Base-by-base conservation (phyloP, 352 stramenopile species). In the Phytopythium delawarense region DNA sequence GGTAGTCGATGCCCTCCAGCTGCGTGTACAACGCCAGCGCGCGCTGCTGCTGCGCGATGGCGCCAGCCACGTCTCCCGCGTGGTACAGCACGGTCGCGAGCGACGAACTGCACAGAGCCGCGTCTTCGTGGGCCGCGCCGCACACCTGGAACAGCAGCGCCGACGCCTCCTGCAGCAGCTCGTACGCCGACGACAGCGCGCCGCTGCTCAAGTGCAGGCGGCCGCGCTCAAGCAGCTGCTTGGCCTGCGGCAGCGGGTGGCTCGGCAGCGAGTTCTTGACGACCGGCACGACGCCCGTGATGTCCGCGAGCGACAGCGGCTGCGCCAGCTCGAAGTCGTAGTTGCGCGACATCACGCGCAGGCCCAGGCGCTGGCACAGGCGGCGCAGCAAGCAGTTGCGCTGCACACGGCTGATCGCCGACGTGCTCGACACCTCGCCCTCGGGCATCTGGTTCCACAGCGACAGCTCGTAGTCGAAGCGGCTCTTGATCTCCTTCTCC, bases 31-130 rank as follows among this genome's bases (percentile, higher is more conserved):
- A 66, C n/a, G 90, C 91, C 40, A 98, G 72, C 46, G 92, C 87
- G 51, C 93, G 94, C 50, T 93, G 77, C 61, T 97, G 89, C 69
- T 97, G 91, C 13, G 74, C 76, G 63, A 98, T 91, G 13, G 94
- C 95, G 23, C 92, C 79, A 46, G 76, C 67, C n/a, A 92, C 69
- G 58, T 99, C 93, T 15, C 89, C 80, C 2, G 87, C 93, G 67
- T 98, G 92, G 71, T 95, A 97, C 21, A 98, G 79, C 57, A 98
- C 93, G 3, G 88, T 94, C 32, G 95, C 91, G n/a, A 96, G 74
- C 55, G 85, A 96, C 57, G 96, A 94, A 62, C 94, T 89, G 75
- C 92, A 98, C 20, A 96, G 80, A 34, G 94, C 90, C 50, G 97
- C 88, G 62, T 98, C 91, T 45, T 96, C 84, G 72, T 99, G 96